Evolutionary conservation across 1,284 basidiomycete species (phyloP).

Genomic region (Meira miltonrushii): DNA sequence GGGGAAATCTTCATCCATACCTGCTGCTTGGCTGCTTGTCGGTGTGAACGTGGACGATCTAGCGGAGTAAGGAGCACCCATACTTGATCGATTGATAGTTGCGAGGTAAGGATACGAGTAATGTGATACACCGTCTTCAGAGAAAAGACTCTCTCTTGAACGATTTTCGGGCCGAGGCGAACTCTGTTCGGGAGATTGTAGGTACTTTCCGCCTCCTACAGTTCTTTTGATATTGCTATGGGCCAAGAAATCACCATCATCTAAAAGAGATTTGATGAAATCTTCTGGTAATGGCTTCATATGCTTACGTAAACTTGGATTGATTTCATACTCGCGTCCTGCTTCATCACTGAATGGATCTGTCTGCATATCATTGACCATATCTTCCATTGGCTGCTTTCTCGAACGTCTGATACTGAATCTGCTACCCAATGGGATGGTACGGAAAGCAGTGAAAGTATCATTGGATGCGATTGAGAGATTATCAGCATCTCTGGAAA

Average conservation of each 20-base stretch:
- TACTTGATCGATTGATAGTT: slow-evolving; percentile 26
- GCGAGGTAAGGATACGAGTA: slow-evolving; percentile 39
- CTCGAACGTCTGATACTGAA: slow-evolving; percentile 13
- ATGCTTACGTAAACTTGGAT: neutral
- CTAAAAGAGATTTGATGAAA: slow-evolving; percentile 23
- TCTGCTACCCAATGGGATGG: slow-evolving; percentile 7
- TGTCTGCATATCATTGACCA: slow-evolving; percentile 15
- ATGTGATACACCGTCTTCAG: slow-evolving; percentile 21
- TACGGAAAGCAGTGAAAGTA: slow-evolving; percentile 1
- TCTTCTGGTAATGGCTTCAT: slow-evolving; percentile 19
- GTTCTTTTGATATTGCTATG: slow-evolving; percentile 1
- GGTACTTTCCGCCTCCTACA: slow-evolving; percentile 2
- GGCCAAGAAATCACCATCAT: slow-evolving; percentile 14
- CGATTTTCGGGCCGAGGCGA: neutral
- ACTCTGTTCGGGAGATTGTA: neutral
- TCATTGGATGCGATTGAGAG: neutral
- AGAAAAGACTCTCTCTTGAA: slow-evolving; percentile 6
- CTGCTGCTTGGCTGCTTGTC: too few species aligned
- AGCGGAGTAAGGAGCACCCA: neutral
- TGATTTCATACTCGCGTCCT: slow-evolving; percentile 3
- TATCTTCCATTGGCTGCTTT: neutral
- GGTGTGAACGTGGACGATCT: too few species aligned
- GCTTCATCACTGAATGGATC: slow-evolving; percentile 10
- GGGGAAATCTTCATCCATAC: too few species aligned
- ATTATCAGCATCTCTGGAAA: neutral